These are phyloP conservation scores for Aegilops umbellulata DNA, from an alignment of 176 grass and related monocot species.

Conservation along the genomic window DNA sequence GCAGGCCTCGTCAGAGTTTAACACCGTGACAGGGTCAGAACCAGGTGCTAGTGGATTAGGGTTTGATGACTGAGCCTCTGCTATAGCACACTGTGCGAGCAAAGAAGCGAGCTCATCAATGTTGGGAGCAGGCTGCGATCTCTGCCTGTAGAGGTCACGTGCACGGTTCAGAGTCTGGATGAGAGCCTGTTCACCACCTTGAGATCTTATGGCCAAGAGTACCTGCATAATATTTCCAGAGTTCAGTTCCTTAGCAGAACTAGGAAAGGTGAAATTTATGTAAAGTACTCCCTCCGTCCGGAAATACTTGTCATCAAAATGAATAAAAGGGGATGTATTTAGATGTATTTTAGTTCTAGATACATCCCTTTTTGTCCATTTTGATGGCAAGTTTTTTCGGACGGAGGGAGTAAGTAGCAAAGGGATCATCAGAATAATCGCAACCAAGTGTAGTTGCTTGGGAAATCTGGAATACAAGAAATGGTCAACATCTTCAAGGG, in stretches of 20 bases:
- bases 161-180: constrained; percentile 75
- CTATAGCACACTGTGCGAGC: constrained; percentile 90
- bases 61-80: constrained; percentile 54
- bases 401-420: neutral
- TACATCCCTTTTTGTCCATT: too few relatives aligned
- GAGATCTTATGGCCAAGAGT: constrained; percentile 72
- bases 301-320: too few relatives aligned
- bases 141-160: constrained; percentile 71
- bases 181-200: constrained; percentile 81
- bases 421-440: neutral
- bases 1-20: constrained; percentile 56
- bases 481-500: too few relatives aligned
- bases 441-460: neutral
- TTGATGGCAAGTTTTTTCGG: too few relatives aligned
- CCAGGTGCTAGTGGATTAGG: constrained; percentile 29
- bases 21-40: constrained; percentile 37
- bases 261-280: neutral
- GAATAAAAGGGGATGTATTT: too few relatives aligned
- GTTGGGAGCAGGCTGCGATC: constrained; percentile 34
- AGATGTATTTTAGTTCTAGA: too few relatives aligned
- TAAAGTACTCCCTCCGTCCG: neutral
- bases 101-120: constrained; percentile 74
- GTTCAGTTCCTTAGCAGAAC: neutral
- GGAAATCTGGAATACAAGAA: neutral
- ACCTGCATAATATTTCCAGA: constrained; percentile 40